Conservation (phyloP, 139 green algal genomes). For the Nannochloris sp. region DNA sequence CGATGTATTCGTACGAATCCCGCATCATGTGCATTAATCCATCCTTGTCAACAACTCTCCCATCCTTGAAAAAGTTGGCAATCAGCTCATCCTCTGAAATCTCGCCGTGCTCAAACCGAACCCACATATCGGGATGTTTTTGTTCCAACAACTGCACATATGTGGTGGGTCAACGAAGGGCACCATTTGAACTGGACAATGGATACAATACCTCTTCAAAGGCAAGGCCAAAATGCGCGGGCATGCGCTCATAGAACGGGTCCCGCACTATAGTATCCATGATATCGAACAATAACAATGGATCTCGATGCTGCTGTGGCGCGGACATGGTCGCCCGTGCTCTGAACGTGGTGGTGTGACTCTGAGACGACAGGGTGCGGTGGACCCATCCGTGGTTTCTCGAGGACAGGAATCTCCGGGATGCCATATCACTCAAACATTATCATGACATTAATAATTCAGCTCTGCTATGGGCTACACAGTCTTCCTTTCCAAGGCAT, state of each 20-base stretch:
- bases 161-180: neutral
- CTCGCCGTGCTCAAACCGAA: slow-evolving; percentile 70
- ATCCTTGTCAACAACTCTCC: slow-evolving; percentile 46
- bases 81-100: slow-evolving; percentile 62
- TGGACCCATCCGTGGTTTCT: too few relatives aligned
- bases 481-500: too few relatives aligned
- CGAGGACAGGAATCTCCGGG: too few relatives aligned
- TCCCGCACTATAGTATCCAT: slow-evolving; percentile 69
- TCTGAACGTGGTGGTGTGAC: too few relatives aligned
- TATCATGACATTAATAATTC: too few relatives aligned
- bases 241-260: slow-evolving; percentile 78
- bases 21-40: slow-evolving; percentile 53
- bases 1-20: slow-evolving; percentile 64
- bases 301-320: neutral
- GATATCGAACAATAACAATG: slow-evolving; percentile 51
- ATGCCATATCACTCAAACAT: too few relatives aligned
- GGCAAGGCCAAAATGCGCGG: slow-evolving; percentile 50
- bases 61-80: slow-evolving; percentile 70
- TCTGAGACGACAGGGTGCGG: too few relatives aligned
- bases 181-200: slow-evolving; percentile 51
- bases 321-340: too few relatives aligned
- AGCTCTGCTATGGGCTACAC: too few relatives aligned
- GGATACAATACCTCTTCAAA: slow-evolving; percentile 28
- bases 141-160: slow-evolving; percentile 43
- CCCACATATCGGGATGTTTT: slow-evolving; percentile 79